Conservation (phyloP, 768 basidiomycete species). For the Lentinus brumalis region DNA sequence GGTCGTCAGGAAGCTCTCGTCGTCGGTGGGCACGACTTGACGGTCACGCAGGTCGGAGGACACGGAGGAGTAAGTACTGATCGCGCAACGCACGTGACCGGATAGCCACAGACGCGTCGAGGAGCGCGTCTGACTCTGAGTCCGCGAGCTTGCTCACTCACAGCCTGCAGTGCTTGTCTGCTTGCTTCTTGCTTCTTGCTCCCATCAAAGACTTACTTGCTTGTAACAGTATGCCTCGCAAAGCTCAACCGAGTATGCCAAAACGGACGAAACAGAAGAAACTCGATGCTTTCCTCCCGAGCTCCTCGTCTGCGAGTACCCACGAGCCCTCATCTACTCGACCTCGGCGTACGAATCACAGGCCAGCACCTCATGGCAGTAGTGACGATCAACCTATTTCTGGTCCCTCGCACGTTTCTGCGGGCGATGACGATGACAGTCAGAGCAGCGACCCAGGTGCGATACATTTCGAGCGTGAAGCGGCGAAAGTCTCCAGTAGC, state of each 20-base stretch:
- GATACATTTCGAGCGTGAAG: conserved; percentile 51
- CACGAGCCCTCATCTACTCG: conserved; percentile 1
- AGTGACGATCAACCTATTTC: not conserved
- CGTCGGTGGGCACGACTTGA: not conserved
- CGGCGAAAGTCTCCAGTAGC: conserved; percentile 15
- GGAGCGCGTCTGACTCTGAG: not conserved
- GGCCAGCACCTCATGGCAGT: not conserved
- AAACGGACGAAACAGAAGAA: conserved; percentile 46
- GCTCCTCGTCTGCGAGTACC: conserved; percentile 29
- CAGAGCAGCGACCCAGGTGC: conserved; percentile 49
- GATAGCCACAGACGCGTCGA: conserved; percentile 19
- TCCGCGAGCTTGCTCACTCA: not conserved
- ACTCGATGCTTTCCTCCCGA: conserved; percentile 37
- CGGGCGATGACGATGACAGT: conserved; percentile 23
- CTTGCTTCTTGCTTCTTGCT: not conserved
- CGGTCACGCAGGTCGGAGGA: not conserved
- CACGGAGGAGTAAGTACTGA: too few relatives aligned
- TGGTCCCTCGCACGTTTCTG: not conserved
- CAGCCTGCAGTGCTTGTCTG: not conserved
- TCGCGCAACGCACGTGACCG: not conserved
- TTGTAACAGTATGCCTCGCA: conserved; percentile 22
- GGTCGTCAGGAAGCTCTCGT: too few relatives aligned
- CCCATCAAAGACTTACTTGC: too few relatives aligned
- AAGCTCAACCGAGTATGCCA: conserved; percentile 19
- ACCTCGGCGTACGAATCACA: not conserved